phyloP scores from a whole-genome alignment of 495 filamentous ascomycete species.

The Penicillium flavigenum region DNA sequence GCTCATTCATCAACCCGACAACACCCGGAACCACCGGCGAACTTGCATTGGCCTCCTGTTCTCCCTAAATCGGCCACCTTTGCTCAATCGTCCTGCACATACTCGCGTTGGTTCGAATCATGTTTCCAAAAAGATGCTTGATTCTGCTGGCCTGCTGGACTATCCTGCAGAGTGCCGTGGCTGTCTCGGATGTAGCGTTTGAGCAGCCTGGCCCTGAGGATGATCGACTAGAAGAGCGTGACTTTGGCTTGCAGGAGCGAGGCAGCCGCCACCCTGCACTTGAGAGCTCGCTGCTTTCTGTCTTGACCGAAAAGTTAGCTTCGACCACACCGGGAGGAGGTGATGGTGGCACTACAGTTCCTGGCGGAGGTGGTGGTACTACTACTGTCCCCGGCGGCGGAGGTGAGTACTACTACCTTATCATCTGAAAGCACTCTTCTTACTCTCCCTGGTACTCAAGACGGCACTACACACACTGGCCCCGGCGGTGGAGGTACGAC shows the following conservation, averaged over 20 bases:
- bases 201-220: slow-evolving; percentile 1
- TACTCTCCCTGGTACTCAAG: not conserved
- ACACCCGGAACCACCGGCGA: not conserved
- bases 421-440: not conserved
- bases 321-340: slow-evolving; percentile 1
- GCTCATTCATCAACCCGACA: not conserved
- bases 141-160: slow-evolving; percentile 21
- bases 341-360: not conserved
- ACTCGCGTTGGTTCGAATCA: slow-evolving; percentile 1
- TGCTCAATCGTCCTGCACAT: not conserved
- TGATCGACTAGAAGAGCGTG: slow-evolving; percentile 7
- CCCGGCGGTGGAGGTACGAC: not conserved
- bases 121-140: slow-evolving; percentile 21
- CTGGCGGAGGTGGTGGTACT: slow-evolving; percentile 4
- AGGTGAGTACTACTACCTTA: not conserved
- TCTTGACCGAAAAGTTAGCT: slow-evolving; percentile 7
- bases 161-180: slow-evolving; percentile 13
- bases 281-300: slow-evolving; percentile 13
- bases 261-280: slow-evolving; percentile 1
- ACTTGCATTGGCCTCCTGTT: slow-evolving; percentile 1
- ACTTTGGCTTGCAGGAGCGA: slow-evolving; percentile 10
- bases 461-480: not conserved
- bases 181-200: slow-evolving; percentile 11
- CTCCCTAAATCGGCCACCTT: not conserved
- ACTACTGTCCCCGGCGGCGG: slow-evolving; percentile 6